Evolutionary conservation across 1,139 yeast species (phyloP).

Genomic region (Sugiyamaella grinbergsii): DNA sequence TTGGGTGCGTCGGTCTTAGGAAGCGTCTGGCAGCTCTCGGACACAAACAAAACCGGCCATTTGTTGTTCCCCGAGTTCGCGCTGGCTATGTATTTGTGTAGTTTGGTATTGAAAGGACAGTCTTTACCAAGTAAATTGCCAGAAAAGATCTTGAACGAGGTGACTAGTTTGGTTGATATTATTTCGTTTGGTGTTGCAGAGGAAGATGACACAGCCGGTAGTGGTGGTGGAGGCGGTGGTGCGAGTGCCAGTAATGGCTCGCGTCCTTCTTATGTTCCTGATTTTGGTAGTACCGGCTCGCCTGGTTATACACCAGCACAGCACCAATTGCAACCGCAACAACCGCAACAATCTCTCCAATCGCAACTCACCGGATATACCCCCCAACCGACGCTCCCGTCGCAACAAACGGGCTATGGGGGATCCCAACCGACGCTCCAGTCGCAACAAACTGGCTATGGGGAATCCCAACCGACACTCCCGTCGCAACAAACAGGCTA

Average conservation of each 20-base stretch:
- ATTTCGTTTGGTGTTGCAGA: constrained; percentile 80
- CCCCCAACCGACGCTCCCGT: background rate
- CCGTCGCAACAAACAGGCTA: constrained; percentile 1
- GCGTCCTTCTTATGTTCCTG: constrained; percentile 39
- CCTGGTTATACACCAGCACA: constrained; percentile 36
- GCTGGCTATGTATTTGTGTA: constrained; percentile 85
- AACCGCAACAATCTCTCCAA: constrained; percentile 31
- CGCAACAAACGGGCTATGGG: background rate
- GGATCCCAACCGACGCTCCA: constrained; percentile 30
- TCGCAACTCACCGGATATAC: constrained; percentile 43
- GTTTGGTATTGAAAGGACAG: constrained; percentile 74
- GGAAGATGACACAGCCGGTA: constrained; percentile 41
- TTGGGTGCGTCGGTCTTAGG: constrained; percentile 76
- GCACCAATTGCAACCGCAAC: constrained; percentile 40
- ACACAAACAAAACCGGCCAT: constrained; percentile 81
- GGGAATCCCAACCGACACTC: background rate
- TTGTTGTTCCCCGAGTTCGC: constrained; percentile 94
- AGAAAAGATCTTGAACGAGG: constrained; percentile 75
- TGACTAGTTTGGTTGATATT: constrained; percentile 81
- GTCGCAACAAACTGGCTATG: constrained; percentile 45
- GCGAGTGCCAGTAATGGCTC: constrained; percentile 18
- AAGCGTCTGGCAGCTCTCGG: constrained; percentile 88
- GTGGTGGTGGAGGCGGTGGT: background rate
- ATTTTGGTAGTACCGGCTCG: constrained; percentile 35
- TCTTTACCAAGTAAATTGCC: constrained; percentile 74